Evolutionary conservation across 495 filamentous ascomycete species (phyloP), one percentile per base, ranked within the genome.

Genomic region (Annulohypoxylon stygium): DNA sequence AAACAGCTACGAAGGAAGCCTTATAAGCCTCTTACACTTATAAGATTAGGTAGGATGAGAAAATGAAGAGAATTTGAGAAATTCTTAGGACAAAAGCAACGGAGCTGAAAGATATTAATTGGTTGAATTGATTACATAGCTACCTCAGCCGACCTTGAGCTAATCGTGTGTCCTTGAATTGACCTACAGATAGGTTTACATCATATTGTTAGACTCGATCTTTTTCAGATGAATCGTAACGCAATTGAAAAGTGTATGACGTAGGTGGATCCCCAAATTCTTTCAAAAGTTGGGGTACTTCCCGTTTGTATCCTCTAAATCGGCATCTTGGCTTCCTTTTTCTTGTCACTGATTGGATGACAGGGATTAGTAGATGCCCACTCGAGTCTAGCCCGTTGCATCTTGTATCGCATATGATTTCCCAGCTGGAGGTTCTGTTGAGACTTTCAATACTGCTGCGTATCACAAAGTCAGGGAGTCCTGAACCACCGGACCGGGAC

Each of bases 161-260:
- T 53, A 59, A 26, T 6, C 16, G 16, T 37, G 12, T 45, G 25
- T 30, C 36, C 30, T 69, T 61, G 57, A 33, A 41, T 47, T 34
- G 65, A 30, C 61, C 39, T 16, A 57, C 30, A 55, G 51, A 8
- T 30, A 30, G 5, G 30, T 36, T 74, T 74, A 59, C 71, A 74
- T 74, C 71, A 74, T 74, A 20, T 18, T 70, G 7, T 51, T 61
- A 57, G 37, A 61, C 48, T 20, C 50, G 57, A 61, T 66, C 39
- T 69, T 60, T 65, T 73, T 39, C 53, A 66, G 69, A 72, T 74
- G 71, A 74, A 74, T 74, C 59, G 63, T 64, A 43, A 57, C 36
- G 55, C 11, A 0, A 23, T 64, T 64, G 57, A 34, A 30, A 30
- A 70, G 65, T 75, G 73, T 75, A 75, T 75, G 73, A 75, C 73